Base-by-base conservation (phyloP, 345 rosid genomes). In the Cardamine occulta region DNA sequence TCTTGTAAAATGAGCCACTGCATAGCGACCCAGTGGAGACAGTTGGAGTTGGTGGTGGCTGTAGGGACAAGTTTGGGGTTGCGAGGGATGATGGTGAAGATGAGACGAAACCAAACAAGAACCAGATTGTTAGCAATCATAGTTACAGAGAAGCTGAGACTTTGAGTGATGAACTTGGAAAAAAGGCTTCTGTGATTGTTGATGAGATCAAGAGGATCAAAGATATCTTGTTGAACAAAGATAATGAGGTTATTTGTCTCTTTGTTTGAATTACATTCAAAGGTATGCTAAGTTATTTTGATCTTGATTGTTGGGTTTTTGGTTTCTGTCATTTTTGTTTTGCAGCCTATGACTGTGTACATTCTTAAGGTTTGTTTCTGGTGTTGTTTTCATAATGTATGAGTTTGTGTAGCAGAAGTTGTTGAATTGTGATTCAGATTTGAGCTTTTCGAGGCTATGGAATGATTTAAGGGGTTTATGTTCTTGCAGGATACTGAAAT, bases 171-270 rank as follows among this genome's bases (percentile, higher is more conserved):
- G 89, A 84, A 85, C 63, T 32, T 58, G 48, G 42, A 18, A 29
- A 86, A 85, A 74, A 86, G 57, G 65, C 10, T 67, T 79, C 91
- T 70, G 84, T 70, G 75, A 51, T 73, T 54, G 70, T 82, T 75
- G 88, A 68, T 60, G 97, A 95, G 74, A 90, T 95, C 40, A 58
- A 74, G 44, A 88, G 88, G 89, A 92, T 95, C 81, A 92, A 88
- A 77, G 81, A 80, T 70, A 29, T 87, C 75, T 79, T 95, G 72
- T 69, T 73, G 24, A 85, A 86, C 74, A 55, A 66, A 74, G 68
- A 80, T 19, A 81, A 85, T 39, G 89, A 89, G 97, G 96, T 91
- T 49, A 14, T 69, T 44, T 48, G 51, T 70, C 47, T 84, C 52
- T 66, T 40, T 48, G 57, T 6, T 57, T 35, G 11, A 37, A 31